Evolutionary conservation across 2,329 filamentous ascomycete genomes (phyloP).

Genomic region (Penicillium oxalicum): DNA sequence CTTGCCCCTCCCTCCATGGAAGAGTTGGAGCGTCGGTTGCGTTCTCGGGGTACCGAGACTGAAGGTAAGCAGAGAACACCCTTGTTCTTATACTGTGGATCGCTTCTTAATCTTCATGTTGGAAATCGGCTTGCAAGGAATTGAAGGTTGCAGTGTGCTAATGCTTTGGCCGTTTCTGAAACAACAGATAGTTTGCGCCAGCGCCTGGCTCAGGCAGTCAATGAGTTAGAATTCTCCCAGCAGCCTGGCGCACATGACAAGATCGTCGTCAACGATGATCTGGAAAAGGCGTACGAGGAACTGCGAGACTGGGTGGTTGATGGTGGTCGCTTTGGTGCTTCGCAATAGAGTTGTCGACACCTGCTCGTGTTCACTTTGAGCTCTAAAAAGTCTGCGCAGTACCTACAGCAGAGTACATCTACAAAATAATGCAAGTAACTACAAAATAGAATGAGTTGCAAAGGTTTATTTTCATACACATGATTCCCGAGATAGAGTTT

Average conservation of each 20-base stretch:
- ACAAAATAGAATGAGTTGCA: too few species aligned
- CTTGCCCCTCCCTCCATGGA: conserved; percentile 72
- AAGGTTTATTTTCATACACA: not conserved
- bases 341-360: conserved; percentile 10
- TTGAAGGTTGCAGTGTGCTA: too few species aligned
- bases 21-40: conserved; percentile 66
- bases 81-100: not conserved
- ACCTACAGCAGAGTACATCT: not conserved
- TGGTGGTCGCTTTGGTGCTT: conserved; percentile 29
- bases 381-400: too few species aligned
- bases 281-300: conserved; percentile 52
- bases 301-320: conserved; percentile 50
- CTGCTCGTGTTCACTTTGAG: too few species aligned
- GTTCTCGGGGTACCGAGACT: conserved; percentile 70
- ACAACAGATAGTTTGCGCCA: conserved; percentile 53
- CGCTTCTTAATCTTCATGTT: too few species aligned
- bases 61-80: conserved; percentile 44
- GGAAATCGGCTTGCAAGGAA: too few species aligned
- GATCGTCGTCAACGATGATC: conserved; percentile 60
- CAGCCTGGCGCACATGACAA: conserved; percentile 61
- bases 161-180: not conserved
- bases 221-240: conserved; percentile 68
- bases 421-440: not conserved
- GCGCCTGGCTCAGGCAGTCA: conserved; percentile 63
- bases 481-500: conserved; percentile 19